Evolutionary conservation across 2,329 filamentous ascomycete species (phyloP).

Genomic region (Polytolypa hystricis): DNA sequence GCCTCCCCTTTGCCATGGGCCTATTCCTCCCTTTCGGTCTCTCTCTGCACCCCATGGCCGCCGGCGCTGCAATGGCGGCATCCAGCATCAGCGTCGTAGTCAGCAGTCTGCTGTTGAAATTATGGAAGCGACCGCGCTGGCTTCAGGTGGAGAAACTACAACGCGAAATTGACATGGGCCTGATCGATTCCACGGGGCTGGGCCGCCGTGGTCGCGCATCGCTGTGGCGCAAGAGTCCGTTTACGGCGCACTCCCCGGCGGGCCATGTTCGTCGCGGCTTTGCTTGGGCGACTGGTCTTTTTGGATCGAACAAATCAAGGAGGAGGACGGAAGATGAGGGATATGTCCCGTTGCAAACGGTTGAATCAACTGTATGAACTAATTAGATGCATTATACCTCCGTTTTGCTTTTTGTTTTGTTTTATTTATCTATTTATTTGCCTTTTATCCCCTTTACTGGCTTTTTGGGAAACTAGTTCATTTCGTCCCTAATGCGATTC

Average conservation of each 20-base stretch:
- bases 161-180: slow-evolving; percentile 37
- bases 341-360: slow-evolving; percentile 36
- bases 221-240: slow-evolving; percentile 23
- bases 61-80: slow-evolving; percentile 84
- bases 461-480: not conserved
- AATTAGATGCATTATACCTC: no score
- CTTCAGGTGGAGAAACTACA: slow-evolving; percentile 63
- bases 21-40: slow-evolving; percentile 80
- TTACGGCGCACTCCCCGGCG: slow-evolving; percentile 4
- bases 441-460: not conserved
- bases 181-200: slow-evolving; percentile 12
- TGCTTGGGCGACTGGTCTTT: no score
- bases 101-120: slow-evolving; percentile 71
- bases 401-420: not conserved
- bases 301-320: slow-evolving; percentile 16
- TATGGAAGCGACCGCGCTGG: slow-evolving; percentile 77
- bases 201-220: slow-evolving; percentile 14
- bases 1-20: slow-evolving; percentile 93
- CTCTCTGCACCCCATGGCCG: slow-evolving; percentile 79
- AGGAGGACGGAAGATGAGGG: slow-evolving; percentile 24
- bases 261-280: slow-evolving; percentile 1
- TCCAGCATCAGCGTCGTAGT: slow-evolving; percentile 84
- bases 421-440: not conserved
- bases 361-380: slow-evolving; percentile 26
- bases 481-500: not conserved